Evolutionary conservation across 2,329 filamentous ascomycete genomes (phyloP).

Genomic region (Penicillium occitanis): DNA sequence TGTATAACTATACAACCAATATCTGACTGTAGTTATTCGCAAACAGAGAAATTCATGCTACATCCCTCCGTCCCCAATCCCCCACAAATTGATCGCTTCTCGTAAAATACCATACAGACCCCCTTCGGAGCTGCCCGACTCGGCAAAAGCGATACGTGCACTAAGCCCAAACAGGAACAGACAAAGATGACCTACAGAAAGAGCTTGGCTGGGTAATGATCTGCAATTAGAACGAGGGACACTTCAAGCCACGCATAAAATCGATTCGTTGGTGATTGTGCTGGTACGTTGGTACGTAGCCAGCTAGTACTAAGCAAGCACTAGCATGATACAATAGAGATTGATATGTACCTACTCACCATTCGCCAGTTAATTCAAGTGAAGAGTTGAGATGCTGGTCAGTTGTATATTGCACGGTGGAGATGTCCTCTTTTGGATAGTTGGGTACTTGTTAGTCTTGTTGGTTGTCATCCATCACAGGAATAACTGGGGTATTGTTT

Average conservation of each 20-base stretch:
- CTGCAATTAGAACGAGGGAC: conserved; percentile 12
- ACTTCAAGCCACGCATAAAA: neutral
- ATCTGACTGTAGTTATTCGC: neutral
- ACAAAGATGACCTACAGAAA: neutral
- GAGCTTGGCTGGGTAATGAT: conserved; percentile 9
- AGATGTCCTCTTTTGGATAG: conserved; percentile 1
- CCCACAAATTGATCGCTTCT: neutral
- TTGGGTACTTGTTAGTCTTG: neutral
- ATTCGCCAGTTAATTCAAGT: neutral
- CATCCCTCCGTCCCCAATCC: neutral
- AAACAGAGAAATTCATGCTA: neutral
- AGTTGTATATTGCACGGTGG: neutral
- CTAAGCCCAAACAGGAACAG: neutral
- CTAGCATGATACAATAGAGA: neutral
- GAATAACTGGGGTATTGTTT: neutral
- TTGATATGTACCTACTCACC: neutral
- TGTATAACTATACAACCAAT: neutral
- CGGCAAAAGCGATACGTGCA: neutral
- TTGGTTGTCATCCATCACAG: neutral
- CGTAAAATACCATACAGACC: neutral
- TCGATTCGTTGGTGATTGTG: neutral
- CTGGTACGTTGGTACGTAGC: neutral
- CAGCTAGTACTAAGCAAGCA: too few relatives aligned
- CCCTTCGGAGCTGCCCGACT: neutral
- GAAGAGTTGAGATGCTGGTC: neutral